Conservation (phyloP, 768 basidiomycete genomes). For the Termitomyces sp. region DNA sequence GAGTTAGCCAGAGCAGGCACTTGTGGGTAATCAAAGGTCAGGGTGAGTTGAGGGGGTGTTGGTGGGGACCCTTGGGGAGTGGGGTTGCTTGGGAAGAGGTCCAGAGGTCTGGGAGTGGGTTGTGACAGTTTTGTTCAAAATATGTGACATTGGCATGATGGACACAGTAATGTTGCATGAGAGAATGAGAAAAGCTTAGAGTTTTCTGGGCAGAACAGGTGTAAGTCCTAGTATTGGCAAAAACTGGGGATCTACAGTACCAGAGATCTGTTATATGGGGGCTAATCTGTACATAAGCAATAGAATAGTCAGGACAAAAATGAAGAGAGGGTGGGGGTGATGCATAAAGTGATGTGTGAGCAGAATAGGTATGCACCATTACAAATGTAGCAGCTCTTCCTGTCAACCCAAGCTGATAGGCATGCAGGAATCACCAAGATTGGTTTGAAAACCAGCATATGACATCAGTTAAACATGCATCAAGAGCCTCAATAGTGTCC, state of each 20-base stretch:
- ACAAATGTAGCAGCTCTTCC: not conserved
- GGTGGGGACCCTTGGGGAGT: no score
- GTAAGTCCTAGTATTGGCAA: not conserved
- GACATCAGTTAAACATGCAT: constrained; percentile 31
- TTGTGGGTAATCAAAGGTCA: no score
- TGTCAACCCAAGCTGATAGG: not conserved
- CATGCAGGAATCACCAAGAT: not conserved
- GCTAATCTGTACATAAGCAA: not conserved
- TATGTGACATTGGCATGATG: not conserved
- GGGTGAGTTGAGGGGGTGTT: no score
- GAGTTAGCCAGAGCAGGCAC: no score
- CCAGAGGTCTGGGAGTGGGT: no score
- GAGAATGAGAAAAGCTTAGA: not conserved
- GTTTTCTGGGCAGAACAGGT: not conserved
- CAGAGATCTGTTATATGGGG: not conserved
- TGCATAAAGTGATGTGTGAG: no score
- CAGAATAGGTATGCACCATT: not conserved
- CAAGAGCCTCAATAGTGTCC: constrained; percentile 17
- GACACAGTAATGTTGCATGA: not conserved
- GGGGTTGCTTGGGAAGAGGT: no score
- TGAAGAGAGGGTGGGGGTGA: no score
- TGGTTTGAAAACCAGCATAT: constrained; percentile 27
- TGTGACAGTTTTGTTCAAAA: not conserved
- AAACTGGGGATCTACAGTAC: not conserved
- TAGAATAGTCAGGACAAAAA: no score